A percentile compares a stretch with the other conserved stretches of the same genome.
phyloP scores from a whole-genome alignment of 139 green algal species.

The Parachlorella kessleri region DNA sequence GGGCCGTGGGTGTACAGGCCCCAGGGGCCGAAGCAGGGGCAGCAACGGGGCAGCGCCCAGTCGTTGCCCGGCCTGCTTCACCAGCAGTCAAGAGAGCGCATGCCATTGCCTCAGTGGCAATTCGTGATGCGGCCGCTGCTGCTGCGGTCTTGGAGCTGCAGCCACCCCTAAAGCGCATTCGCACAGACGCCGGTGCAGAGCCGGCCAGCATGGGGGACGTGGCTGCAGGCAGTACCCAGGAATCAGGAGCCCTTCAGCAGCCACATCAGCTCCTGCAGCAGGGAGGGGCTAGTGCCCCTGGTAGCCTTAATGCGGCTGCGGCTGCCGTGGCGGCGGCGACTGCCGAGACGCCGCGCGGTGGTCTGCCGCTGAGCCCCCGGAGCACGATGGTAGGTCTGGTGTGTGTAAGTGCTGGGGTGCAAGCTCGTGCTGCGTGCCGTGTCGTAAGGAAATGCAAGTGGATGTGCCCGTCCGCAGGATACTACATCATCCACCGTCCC shows the following conservation, averaged over 20 bases:
- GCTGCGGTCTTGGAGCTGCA: neutral
- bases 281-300: too few relatives aligned
- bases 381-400: neutral
- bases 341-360: neutral
- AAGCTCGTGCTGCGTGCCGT: too few relatives aligned
- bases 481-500: too few relatives aligned
- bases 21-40: neutral
- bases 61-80: neutral
- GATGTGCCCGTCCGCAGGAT: too few relatives aligned
- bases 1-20: too few relatives aligned
- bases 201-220: neutral
- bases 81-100: neutral
- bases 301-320: too few relatives aligned
- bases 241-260: neutral
- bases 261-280: neutral
- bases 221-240: neutral
- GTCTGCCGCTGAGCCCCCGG: neutral
- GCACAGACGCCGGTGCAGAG: neutral
- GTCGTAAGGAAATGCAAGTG: too few relatives aligned
- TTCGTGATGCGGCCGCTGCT: neutral
- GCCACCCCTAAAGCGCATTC: slow-evolving; percentile 25
- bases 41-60: neutral
- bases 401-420: too few relatives aligned
- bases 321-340: neutral
- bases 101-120: too few relatives aligned